Evolutionary conservation across 257 asterid genomes (phyloP), one percentile per base, ranked within the genome.

Genomic region (Forsythia viridissima): DNA sequence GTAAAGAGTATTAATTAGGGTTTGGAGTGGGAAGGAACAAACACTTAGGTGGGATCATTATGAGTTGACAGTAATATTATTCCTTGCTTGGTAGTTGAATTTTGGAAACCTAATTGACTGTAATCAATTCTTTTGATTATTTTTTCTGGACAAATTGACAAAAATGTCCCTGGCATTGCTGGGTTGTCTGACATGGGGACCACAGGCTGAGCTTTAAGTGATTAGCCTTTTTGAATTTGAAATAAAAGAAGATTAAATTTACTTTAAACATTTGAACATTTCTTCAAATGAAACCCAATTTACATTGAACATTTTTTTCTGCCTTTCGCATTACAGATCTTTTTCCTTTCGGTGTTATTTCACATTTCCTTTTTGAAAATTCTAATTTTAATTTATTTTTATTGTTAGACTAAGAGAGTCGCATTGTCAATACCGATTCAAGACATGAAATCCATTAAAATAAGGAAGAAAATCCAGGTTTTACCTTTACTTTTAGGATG

Each of bases 161-260:
- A n/a, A 72, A 80, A 41, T 4, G 72, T 0, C 86, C 88, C 74
- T 39, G 6, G 36, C 80, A 52, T 72, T 52, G 86, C 43, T 82
- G 84, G 82, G 81, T 57, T 77, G 85, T 80, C 82, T 37, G 69
- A 52, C 44, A 12, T 15, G 73, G 87, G 86, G 77, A 63, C 88
- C 85, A 82, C 88, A 57, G 79, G 71, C 39, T 66, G 48, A 70
- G 85, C 83, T 57, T n/a, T 4, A 44, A 67, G 75, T 42, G 21
- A 65, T 30, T 30, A 30, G 34, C 2, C 34, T 30, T 1, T 30
- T 30, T 30, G 34, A 30, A 30, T 0, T 30, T 30, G 34, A 30
- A 30, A 30, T 30, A 30, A 30, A 30, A 30, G 34, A 30, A 30
- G 34, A 30, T 30, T 1, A 30, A 30, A 30, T 30, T 30, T 30